Evolutionary conservation across 176 grass and related monocot species (phyloP).

Genomic region (Puya raimondii): DNA sequence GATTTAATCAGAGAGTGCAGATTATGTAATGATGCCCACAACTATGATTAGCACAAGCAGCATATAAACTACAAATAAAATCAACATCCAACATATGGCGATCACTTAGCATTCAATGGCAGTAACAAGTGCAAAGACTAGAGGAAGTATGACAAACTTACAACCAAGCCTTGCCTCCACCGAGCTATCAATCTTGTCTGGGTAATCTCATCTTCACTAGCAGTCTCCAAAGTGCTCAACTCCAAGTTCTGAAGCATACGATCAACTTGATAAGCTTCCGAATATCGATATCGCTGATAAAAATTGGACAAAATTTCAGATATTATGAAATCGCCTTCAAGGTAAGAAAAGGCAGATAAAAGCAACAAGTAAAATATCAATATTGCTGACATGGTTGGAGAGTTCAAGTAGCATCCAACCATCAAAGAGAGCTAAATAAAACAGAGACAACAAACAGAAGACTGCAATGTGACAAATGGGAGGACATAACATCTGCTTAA

Average conservation of each 20-base stretch:
- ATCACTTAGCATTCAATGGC: neutral
- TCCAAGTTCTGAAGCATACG: conserved; percentile 52
- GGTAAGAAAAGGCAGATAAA: neutral
- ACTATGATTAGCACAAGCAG: neutral
- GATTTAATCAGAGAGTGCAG: neutral
- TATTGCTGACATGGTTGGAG: neutral
- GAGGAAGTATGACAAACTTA: conserved; percentile 38
- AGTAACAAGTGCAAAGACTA: neutral
- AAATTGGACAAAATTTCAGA: conserved; percentile 25
- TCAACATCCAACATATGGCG: conserved; percentile 3
- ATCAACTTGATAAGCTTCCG: conserved; percentile 80
- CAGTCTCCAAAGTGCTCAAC: conserved; percentile 37
- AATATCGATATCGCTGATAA: conserved; percentile 58
- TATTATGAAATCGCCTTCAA: conserved; percentile 2
- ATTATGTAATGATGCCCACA: neutral
- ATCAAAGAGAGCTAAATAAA: neutral
- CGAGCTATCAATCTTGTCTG: conserved; percentile 50
- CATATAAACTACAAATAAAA: neutral
- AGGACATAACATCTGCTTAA: too few relatives aligned
- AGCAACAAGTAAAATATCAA: neutral
- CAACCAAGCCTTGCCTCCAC: conserved; percentile 78
- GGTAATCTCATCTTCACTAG: conserved; percentile 39
- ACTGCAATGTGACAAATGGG: too few relatives aligned
- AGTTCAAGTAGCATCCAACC: neutral
- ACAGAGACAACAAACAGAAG: too few relatives aligned